Evolutionary conservation across 2,329 filamentous ascomycete species (phyloP).

Genomic region (Drechslerella stenobrocha): DNA sequence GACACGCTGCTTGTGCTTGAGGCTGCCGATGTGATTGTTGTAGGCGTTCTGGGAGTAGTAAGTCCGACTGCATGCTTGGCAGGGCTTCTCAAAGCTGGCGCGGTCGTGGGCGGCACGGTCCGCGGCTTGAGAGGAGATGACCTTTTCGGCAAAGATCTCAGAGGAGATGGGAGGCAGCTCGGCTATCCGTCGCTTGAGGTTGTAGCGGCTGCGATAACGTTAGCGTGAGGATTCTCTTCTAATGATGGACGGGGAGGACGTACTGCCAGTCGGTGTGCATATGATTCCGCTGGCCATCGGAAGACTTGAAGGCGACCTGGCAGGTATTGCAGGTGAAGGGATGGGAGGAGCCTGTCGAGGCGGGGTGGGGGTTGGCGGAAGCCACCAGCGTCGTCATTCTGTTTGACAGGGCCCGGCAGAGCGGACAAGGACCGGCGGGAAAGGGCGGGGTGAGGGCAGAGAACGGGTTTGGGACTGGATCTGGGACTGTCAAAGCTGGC

Average conservation of each 20-base stretch:
- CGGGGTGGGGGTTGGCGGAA: slow-evolving; percentile 27
- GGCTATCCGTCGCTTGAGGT: slow-evolving; percentile 90
- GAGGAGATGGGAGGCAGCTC: slow-evolving; percentile 87
- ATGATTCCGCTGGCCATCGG: slow-evolving; percentile 87
- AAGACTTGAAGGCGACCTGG: slow-evolving; percentile 92
- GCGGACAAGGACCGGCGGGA: background rate
- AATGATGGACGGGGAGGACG: slow-evolving; percentile 56
- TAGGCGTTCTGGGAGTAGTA: slow-evolving; percentile 98
- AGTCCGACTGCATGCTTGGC: slow-evolving; percentile 80
- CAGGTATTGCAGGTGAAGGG: slow-evolving; percentile 99
- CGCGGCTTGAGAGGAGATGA: slow-evolving; percentile 82
- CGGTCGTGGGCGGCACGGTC: slow-evolving; percentile 83
- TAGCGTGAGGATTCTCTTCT: too few relatives aligned
- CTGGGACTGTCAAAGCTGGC: background rate
- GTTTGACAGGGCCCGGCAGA: background rate
- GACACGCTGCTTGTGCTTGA: slow-evolving; percentile 78
- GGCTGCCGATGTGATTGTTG: slow-evolving; percentile 85
- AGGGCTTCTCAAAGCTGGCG: slow-evolving; percentile 83
- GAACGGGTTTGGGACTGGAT: background rate
- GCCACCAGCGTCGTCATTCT: slow-evolving; percentile 45
- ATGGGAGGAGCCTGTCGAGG: slow-evolving; percentile 60
- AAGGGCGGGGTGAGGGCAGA: background rate
- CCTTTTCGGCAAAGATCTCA: slow-evolving; percentile 93
- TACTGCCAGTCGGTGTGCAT: slow-evolving; percentile 99
- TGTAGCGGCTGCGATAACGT: slow-evolving; percentile 71